phyloP scores from a whole-genome alignment of 768 basidiomycete genomes.

The Boletellus ananas region DNA sequence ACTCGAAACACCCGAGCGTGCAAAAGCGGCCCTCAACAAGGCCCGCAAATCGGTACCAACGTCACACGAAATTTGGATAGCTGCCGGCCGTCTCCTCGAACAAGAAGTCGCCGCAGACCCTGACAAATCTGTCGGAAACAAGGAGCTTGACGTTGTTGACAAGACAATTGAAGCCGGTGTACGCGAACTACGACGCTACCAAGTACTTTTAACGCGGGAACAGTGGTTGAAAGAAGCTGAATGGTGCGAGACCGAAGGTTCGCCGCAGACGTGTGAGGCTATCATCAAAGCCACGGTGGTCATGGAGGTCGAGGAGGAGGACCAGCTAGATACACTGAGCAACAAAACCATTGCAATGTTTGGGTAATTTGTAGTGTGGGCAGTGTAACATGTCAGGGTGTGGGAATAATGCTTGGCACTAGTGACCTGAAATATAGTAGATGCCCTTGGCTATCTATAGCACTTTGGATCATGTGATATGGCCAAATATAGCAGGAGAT shows the following conservation, averaged over 20 bases:
- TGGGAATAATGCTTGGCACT: too few species aligned
- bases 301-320: conserved; percentile 95
- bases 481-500: too few species aligned
- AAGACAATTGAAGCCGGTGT: conserved; percentile 87
- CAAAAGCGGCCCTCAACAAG: conserved; percentile 92
- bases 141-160: conserved; percentile 74
- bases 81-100: conserved; percentile 88
- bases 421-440: too few species aligned
- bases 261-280: conserved; percentile 83
- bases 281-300: conserved; percentile 91
- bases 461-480: too few species aligned
- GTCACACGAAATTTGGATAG: conserved; percentile 98
- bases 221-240: conserved; percentile 98
- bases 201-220: conserved; percentile 81
- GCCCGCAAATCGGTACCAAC: conserved; percentile 94
- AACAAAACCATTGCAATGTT: too few species aligned
- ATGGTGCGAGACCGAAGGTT: conserved; percentile 81
- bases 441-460: too few species aligned
- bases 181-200: conserved; percentile 69
- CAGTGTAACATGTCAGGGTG: too few species aligned
- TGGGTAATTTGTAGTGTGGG: too few species aligned
- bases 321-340: conserved; percentile 76
- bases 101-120: conserved; percentile 58
- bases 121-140: conserved; percentile 49
- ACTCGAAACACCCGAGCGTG: conserved; percentile 86